Conservation (phyloP, 2,329 filamentous ascomycete species). For the Aspergillus caelatus region DNA sequence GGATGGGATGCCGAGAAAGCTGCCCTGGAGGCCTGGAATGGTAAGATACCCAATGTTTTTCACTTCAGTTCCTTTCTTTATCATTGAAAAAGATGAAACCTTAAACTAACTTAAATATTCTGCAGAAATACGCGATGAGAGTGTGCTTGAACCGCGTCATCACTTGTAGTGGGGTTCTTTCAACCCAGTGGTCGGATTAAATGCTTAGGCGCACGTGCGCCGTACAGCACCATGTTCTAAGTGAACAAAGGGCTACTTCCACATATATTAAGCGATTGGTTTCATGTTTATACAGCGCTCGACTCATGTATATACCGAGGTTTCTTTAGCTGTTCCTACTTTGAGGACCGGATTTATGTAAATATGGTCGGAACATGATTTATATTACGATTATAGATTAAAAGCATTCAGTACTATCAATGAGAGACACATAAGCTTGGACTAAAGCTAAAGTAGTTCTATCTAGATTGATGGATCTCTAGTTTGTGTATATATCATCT, state of each 20-base stretch:
- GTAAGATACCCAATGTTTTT: slow-evolving; percentile 20
- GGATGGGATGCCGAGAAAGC: slow-evolving; percentile 41
- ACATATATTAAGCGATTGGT: not conserved
- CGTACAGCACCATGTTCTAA: not conserved
- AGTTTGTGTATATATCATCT: not conserved
- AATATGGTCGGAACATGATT: not conserved
- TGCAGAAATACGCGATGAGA: not conserved
- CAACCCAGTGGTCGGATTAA: not conserved
- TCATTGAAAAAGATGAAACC: no score
- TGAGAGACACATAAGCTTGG: no score
- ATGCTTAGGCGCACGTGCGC: not conserved
- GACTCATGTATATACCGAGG: not conserved
- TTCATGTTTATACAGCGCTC: not conserved
- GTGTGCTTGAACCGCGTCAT: not conserved
- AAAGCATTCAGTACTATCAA: not conserved
- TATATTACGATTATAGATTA: not conserved
- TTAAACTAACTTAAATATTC: not conserved
- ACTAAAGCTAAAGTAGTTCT: not conserved
- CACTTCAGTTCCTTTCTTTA: not conserved
- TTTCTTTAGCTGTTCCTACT: not conserved
- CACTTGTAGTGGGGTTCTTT: not conserved
- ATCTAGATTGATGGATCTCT: no score
- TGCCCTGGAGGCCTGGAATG: slow-evolving; percentile 34
- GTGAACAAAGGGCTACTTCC: not conserved
- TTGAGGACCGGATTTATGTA: not conserved